Base-by-base conservation (phyloP, 139 green algal genomes). In the Nannochloris sp. region DNA sequence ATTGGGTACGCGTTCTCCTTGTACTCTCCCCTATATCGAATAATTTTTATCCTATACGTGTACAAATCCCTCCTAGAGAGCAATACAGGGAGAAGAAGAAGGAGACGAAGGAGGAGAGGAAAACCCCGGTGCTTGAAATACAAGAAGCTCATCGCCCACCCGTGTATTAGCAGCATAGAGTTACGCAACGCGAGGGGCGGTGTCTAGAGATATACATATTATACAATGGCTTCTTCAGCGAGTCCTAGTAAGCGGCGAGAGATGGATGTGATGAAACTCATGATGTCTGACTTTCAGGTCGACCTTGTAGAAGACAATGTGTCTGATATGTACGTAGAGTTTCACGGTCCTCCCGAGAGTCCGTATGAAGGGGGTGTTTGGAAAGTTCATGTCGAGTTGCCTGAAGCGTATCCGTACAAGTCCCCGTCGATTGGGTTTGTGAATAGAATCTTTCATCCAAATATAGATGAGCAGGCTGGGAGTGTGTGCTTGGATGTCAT, bases 401-500 rank as follows among this genome's bases (percentile, higher is more conserved):
- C 91, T 26, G 91, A 97, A 9, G 80, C 80, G 8, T 87, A 87
- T 59, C 86, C 86, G n/a, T 94, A 94, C 78, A 94, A 93, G 70
- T 94, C 87, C 2, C 88, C 88, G 1, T 91, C 85, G 31, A 98
- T 99, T 37, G 93, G 92, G 20, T 99, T 99, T 66, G 84, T 96
- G 13, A 99, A 99, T 80, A 79, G 87, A 17, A 97, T 98, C 43
- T 99, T 89, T 77, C 93, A 99, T 68, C 93, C 93, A 12, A 99
- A 99, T 68, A 90, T 99, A 4, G 93, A 98, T 69, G 89, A 97
- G 72, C 83, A 71, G 79, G 33, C 65, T 25, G 93, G 93, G 3
- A 95, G 84, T 11, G 93, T 99, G 10, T 99, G 93, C 82, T 64
- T 98, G 43, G 93, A 98, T 67, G 93, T 98, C 20, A 98, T 99